Evolutionary conservation across 352 stramenopile species (phyloP).

Genomic region (Pythium utonaiense): DNA sequence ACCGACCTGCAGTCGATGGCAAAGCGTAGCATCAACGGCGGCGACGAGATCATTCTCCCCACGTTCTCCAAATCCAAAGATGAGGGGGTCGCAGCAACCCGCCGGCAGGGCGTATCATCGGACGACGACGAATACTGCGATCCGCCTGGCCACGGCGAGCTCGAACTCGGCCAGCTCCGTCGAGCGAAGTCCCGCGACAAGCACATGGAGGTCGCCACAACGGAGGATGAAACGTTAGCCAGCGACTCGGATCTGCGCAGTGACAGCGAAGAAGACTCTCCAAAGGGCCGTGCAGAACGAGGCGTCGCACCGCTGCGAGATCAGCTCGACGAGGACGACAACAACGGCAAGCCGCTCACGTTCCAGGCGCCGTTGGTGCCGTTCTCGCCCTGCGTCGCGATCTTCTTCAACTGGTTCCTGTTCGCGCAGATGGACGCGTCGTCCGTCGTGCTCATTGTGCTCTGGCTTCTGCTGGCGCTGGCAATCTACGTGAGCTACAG

Average conservation of each 20-base stretch:
- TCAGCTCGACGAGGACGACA: slow-evolving; percentile 20
- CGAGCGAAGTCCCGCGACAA: slow-evolving; percentile 11
- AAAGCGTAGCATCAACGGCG: slow-evolving; percentile 12
- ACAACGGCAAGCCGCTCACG: slow-evolving; percentile 29
- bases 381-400: slow-evolving; percentile 72
- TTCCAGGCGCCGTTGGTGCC: slow-evolving; percentile 74
- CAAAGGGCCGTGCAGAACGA: background rate
- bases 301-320: background rate
- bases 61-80: slow-evolving; percentile 5
- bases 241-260: slow-evolving; percentile 21
- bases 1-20: background rate
- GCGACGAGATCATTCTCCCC: slow-evolving; percentile 1
- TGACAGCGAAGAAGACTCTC: slow-evolving; percentile 3
- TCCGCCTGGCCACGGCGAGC: slow-evolving; percentile 5
- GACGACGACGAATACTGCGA: slow-evolving; percentile 16
- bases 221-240: slow-evolving; percentile 18
- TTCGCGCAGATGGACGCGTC: slow-evolving; percentile 75
- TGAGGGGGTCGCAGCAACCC: background rate
- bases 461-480: slow-evolving; percentile 70
- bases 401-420: slow-evolving; percentile 89
- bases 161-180: slow-evolving; percentile 12
- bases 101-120: background rate
- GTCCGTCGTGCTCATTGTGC: slow-evolving; percentile 56
- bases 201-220: slow-evolving; percentile 7
- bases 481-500: slow-evolving; percentile 71